Evolutionary conservation across 2,329 filamentous ascomycete species (phyloP).

Genomic region (Venturia effusa): DNA sequence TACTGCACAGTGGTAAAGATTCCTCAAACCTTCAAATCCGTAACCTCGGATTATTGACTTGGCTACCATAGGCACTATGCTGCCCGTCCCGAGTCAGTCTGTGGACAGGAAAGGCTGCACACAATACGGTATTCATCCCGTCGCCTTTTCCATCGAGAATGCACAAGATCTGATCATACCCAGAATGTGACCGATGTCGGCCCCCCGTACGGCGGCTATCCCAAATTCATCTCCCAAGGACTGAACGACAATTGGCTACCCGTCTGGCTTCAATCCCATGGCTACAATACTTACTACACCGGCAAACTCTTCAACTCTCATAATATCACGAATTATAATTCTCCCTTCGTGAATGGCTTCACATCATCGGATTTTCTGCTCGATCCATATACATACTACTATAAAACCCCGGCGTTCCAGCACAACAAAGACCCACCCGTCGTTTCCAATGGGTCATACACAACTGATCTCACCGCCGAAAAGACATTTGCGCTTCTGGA

Average conservation of each 20-base stretch:
- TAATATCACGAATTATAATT: conserved; percentile 37
- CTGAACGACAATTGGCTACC: conserved; percentile 58
- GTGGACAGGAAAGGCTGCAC: conserved; percentile 54
- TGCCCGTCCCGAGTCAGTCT: conserved; percentile 57
- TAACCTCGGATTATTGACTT: background rate
- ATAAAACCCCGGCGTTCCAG: conserved; percentile 54
- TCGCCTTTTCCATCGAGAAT: background rate
- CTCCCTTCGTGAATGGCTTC: conserved; percentile 26
- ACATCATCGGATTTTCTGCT: conserved; percentile 37
- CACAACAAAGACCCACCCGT: conserved; percentile 46
- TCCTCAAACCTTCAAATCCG: background rate
- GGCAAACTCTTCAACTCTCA: conserved; percentile 49
- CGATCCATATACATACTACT: conserved; percentile 58
- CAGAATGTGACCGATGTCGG: conserved; percentile 50
- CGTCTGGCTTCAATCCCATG: conserved; percentile 57
- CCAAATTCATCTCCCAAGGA: conserved; percentile 54
- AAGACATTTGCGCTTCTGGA: conserved; percentile 51
- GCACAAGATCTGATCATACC: conserved; percentile 37
- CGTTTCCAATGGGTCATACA: conserved; percentile 44
- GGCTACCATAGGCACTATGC: conserved; percentile 39
- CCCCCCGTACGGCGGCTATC: conserved; percentile 49
- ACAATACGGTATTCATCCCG: conserved; percentile 42
- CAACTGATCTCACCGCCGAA: conserved; percentile 47
- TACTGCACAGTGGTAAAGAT: conserved; percentile 45
- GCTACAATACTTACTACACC: conserved; percentile 61